Evolutionary conservation across 306 rosid species (phyloP), one percentile per base, ranked within the genome.

Genomic region (Fragaria vesca): DNA sequence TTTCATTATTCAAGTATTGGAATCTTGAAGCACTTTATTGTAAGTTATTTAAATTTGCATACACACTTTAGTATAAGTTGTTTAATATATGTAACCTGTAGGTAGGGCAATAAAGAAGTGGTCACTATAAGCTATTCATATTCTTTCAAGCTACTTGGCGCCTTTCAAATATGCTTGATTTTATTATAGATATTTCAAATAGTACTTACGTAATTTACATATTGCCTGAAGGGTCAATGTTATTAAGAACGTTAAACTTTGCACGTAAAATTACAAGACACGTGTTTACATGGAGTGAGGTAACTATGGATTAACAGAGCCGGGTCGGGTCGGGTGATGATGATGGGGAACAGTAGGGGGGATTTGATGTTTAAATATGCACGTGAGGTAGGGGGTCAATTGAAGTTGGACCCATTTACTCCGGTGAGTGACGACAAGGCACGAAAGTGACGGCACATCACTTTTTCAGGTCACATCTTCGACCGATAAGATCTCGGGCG

Each of bases 361-460:
- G 67, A 61, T 28, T 12, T 12, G 67, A 28, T 26, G 67, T 70
- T 72, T 43, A 32, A 73, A 81, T 66, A 57, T 66, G 82, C 91
- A 91, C 90, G 91, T 88, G 92, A 87, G 77, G 66, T 76, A 50
- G 65, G 80, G 76, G 82, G 86, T 87, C 85, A 80, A 50, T 81
- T 83, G 83, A 72, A 83, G 86, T 86, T 1, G 88, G 87, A 87
- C 89, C 90, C 72, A 48, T 65, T 38, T 58, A 71, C 60, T 11
- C 69, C 21, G 69, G 38, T 43, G 67, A 17, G 78, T 61, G 74
- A 45, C 80, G 74, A 69, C 86, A 71, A 12, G 42, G 36, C 74
- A 58, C 61, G 75, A 85, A 58, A 80, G 52, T 28, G 85, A 90
- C 80, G 47, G 28, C 66, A 66, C 45, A 69, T 90, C 80, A 72